These are phyloP conservation scores for Cucurbita ficifolia DNA, from an alignment of 306 rosid genomes.

Conservation along the genomic window DNA sequence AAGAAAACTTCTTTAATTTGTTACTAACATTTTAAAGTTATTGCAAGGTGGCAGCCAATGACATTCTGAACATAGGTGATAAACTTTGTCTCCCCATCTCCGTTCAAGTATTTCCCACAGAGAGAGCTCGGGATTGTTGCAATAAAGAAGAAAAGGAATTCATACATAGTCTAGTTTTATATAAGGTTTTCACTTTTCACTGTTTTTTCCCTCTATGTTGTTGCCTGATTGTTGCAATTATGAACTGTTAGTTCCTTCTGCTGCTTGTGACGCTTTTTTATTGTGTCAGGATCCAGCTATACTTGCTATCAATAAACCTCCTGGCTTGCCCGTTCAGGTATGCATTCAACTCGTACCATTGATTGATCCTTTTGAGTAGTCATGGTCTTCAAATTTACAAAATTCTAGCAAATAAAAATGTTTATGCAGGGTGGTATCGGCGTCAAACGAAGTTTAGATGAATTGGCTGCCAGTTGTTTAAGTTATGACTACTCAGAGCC, in stretches of 20 bases:
- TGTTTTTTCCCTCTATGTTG: neutral
- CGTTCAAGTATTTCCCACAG: slow-evolving; percentile 25
- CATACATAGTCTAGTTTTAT: slow-evolving; percentile 39
- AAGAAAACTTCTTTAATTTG: neutral
- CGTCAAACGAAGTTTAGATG: slow-evolving; percentile 67
- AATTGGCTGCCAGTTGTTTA: slow-evolving; percentile 55
- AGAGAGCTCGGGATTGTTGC: slow-evolving; percentile 25
- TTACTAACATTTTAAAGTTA: slow-evolving; percentile 12
- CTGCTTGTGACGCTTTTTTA: neutral
- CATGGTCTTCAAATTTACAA: neutral
- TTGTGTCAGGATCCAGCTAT: slow-evolving; percentile 56
- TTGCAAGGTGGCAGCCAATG: slow-evolving; percentile 56
- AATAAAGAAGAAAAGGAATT: slow-evolving; percentile 38
- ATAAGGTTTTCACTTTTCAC: slow-evolving; percentile 40
- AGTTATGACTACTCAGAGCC: slow-evolving; percentile 48
- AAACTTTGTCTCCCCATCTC: slow-evolving; percentile 51
- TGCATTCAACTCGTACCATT: neutral
- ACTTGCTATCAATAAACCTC: slow-evolving; percentile 73
- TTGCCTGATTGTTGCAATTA: neutral
- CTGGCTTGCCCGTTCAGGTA: slow-evolving; percentile 93
- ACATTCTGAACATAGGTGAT: slow-evolving; percentile 52
- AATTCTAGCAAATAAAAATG: neutral
- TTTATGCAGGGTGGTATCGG: slow-evolving; percentile 65
- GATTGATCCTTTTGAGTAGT: neutral
- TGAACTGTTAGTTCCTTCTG: neutral